phyloP scores from a whole-genome alignment of 352 stramenopile species.

The Pythium pectinolyticum region DNA sequence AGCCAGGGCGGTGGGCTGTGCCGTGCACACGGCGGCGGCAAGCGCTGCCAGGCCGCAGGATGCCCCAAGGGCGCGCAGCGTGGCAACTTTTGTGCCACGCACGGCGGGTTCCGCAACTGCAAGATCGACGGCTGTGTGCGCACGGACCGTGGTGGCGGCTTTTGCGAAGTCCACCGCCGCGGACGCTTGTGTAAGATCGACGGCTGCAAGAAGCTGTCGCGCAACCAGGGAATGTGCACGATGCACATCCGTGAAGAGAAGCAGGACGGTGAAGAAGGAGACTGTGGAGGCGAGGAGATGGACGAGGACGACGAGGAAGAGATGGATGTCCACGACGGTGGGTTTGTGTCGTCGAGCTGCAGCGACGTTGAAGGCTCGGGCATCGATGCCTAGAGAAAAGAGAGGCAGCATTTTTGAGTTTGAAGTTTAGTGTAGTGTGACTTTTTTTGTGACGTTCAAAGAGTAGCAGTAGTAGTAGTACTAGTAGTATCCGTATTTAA shows the following conservation, averaged over 20 bases:
- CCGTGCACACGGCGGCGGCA: constrained; percentile 75
- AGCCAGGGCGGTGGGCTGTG: constrained; percentile 77
- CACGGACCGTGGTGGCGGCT: constrained; percentile 80
- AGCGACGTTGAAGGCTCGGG: constrained; percentile 6
- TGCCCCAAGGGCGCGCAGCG: constrained; percentile 82
- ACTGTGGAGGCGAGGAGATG: too few species aligned
- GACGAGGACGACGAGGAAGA: background rate
- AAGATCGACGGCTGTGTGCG: constrained; percentile 82
- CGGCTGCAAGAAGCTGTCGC: constrained; percentile 86
- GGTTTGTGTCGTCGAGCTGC: background rate
- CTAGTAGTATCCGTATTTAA: constrained; percentile 24
- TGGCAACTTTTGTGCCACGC: constrained; percentile 83
- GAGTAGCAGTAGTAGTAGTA: constrained; percentile 16
- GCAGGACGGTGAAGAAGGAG: constrained; percentile 45
- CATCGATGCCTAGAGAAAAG: background rate
- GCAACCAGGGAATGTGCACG: constrained; percentile 89
- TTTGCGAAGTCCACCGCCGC: constrained; percentile 84
- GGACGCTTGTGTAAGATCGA: constrained; percentile 81
- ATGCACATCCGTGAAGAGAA: constrained; percentile 88
- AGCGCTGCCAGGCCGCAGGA: constrained; percentile 67
- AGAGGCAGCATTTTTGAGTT: constrained; percentile 1
- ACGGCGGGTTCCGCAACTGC: constrained; percentile 86
- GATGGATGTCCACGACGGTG: constrained; percentile 18
- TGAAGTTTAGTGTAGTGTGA: background rate
- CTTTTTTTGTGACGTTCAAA: constrained; percentile 1